A percentile compares a stretch with the other conserved stretches of the same genome.
Evolutionary conservation across 805 yeast genomes (phyloP).

Genomic region (Ogataea neopini): DNA sequence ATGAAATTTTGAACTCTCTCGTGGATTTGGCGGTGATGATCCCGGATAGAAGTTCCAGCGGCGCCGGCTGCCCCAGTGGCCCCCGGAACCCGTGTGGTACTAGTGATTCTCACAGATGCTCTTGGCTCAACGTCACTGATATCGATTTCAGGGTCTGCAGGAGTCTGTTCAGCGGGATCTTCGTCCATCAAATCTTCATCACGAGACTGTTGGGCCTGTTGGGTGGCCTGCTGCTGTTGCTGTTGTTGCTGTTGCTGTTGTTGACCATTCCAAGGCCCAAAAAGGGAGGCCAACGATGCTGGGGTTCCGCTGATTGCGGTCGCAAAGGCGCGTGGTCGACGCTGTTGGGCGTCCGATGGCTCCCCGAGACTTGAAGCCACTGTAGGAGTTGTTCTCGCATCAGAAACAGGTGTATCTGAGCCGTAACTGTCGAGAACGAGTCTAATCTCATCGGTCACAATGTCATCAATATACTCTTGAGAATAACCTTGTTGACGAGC

Average conservation of each 20-base stretch:
- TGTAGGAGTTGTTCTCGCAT: slow-evolving; percentile 11
- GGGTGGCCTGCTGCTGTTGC: slow-evolving; percentile 7
- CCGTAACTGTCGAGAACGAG: slow-evolving; percentile 23
- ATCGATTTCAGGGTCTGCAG: slow-evolving; percentile 15
- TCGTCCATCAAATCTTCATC: slow-evolving; percentile 17
- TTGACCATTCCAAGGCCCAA: slow-evolving; percentile 6
- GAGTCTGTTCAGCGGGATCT: slow-evolving; percentile 14
- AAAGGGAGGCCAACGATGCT: slow-evolving; percentile 16
- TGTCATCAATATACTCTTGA: slow-evolving; percentile 29
- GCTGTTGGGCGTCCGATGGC: slow-evolving; percentile 10
- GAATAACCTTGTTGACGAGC: slow-evolving; percentile 37
- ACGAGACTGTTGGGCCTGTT: slow-evolving; percentile 1
- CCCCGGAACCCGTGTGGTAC: not conserved
- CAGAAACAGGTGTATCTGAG: slow-evolving; percentile 9
- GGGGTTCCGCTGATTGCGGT: slow-evolving; percentile 21
- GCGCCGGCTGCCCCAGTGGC: not conserved
- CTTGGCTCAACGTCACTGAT: slow-evolving; percentile 14
- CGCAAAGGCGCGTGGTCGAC: slow-evolving; percentile 20
- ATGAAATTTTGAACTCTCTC: slow-evolving; percentile 17
- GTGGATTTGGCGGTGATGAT: slow-evolving; percentile 17
- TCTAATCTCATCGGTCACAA: slow-evolving; percentile 29
- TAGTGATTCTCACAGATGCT: no score
- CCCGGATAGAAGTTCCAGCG: not conserved
- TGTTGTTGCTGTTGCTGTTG: not conserved
- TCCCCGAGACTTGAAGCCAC: slow-evolving; percentile 20